A percentile compares a stretch with the other conserved stretches of the same genome.
These are phyloP conservation scores for Secale cereale DNA, from an alignment of 176 grass and related monocot genomes.

Conservation along the genomic window DNA sequence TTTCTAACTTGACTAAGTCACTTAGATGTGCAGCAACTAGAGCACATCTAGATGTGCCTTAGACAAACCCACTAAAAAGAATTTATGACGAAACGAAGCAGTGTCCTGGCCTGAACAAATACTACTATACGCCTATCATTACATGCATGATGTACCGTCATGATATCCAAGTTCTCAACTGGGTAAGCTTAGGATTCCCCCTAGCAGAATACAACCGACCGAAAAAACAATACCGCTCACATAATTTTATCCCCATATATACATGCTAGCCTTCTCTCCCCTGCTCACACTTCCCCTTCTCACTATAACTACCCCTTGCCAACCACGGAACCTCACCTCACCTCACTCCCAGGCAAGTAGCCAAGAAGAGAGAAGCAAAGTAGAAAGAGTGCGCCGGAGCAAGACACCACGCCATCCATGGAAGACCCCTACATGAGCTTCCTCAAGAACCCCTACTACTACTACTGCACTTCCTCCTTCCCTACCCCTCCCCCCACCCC, in stretches of 20 bases:
- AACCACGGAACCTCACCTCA: constrained; percentile 43
- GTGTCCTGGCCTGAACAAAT: not conserved
- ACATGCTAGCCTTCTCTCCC: not conserved
- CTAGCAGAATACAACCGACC: constrained; percentile 25
- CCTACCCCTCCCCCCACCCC: not conserved
- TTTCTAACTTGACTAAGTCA: too few species aligned
- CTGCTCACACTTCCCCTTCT: not conserved
- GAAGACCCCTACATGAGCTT: constrained; percentile 86
- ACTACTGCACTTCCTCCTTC: constrained; percentile 41
- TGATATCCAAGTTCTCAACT: not conserved
- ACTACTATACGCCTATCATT: constrained; percentile 11
- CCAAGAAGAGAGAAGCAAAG: constrained; percentile 38
- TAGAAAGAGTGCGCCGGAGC: not conserved
- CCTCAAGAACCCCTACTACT: constrained; percentile 63
- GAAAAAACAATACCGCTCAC: constrained; percentile 14
- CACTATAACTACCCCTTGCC: constrained; percentile 50
- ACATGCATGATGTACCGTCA: not conserved
- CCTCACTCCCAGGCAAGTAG: constrained; percentile 18
- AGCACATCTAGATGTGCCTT: too few species aligned
- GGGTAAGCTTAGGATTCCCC: constrained; percentile 20
- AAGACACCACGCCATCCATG: constrained; percentile 53
- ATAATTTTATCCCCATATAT: constrained; percentile 17
- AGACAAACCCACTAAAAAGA: too few species aligned
- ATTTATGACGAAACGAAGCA: not conserved
- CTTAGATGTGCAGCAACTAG: too few species aligned